These are phyloP conservation scores for Rhizoclosmatium sp. DNA, from an alignment of 192 early-diverging fungal species.

Conservation along the genomic window DNA sequence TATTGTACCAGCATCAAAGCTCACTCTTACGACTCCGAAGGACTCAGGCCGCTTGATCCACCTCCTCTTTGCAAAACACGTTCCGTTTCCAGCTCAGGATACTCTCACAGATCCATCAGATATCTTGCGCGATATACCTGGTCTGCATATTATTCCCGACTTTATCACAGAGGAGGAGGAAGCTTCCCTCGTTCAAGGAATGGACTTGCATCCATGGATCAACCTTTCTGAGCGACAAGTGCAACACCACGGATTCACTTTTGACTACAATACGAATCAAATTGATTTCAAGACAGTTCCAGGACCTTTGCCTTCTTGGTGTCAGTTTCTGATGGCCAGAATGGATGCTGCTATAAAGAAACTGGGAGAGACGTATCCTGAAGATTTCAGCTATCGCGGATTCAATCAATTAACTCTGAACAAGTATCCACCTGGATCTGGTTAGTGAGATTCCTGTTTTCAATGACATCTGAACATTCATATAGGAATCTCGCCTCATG, in stretches of 20 bases:
- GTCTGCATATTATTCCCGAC: conserved; percentile 43
- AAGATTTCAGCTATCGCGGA: conserved; percentile 15
- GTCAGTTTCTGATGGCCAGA: conserved; percentile 26
- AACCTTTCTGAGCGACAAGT: conserved; percentile 36
- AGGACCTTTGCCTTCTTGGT: conserved; percentile 24
- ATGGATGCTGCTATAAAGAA: conserved; percentile 1
- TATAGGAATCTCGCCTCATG: conserved; percentile 56
- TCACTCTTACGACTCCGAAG: neutral
- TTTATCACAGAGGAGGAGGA: conserved; percentile 56
- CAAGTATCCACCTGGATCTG: conserved; percentile 56
- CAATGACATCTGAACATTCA: neutral
- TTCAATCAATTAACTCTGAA: conserved; percentile 60
- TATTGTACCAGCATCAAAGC: neutral
- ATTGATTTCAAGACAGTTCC: conserved; percentile 19
- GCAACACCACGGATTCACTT: conserved; percentile 38
- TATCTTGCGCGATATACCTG: conserved; percentile 23
- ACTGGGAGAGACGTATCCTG: neutral
- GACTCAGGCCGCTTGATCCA: conserved; percentile 8
- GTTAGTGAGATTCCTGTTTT: neutral
- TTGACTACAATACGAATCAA: conserved; percentile 37
- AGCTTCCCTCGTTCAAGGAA: conserved; percentile 40
- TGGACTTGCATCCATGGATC: conserved; percentile 30
- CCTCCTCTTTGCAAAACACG: conserved; percentile 1
- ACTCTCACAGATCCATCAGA: conserved; percentile 28
- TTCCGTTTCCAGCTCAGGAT: conserved; percentile 23